phyloP scores from a whole-genome alignment of 1,284 basidiomycete species.

The Inonotus obliquus region DNA sequence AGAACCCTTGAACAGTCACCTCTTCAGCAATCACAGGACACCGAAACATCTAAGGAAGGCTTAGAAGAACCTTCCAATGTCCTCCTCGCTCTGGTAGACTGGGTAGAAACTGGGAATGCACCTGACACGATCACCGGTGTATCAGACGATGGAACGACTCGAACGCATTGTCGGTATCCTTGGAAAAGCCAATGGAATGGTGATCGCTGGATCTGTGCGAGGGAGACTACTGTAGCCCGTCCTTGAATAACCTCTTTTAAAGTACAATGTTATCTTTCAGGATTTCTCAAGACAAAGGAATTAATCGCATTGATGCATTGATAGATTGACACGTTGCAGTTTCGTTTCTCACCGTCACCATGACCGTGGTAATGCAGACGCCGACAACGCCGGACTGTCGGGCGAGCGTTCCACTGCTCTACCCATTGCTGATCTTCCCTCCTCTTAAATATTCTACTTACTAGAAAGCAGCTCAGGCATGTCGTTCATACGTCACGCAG shows the following conservation, averaged over 20 bases:
- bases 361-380: too few species aligned
- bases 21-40: not conserved
- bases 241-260: too few species aligned
- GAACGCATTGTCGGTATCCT: conserved; percentile 23
- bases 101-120: conserved; percentile 36
- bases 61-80: conserved; percentile 28
- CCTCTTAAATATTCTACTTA: too few species aligned
- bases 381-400: too few species aligned
- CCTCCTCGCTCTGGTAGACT: conserved; percentile 34
- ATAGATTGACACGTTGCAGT: too few species aligned
- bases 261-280: too few species aligned
- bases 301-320: too few species aligned
- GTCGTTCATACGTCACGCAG: conserved; percentile 4
- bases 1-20: not conserved
- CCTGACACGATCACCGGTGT: conserved; percentile 31
- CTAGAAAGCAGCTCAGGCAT: not conserved
- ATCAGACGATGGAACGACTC: conserved; percentile 18
- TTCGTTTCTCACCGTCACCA: too few species aligned
- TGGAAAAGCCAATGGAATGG: conserved; percentile 21
- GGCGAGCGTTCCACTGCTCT: too few species aligned
- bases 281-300: too few species aligned
- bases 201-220: not conserved
- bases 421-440: too few species aligned
- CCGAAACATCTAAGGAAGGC: not conserved
- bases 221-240: not conserved